Evolutionary conservation across 208 protist species (phyloP), one percentile per base, ranked within the genome.

Genomic region (Leishmania turanica): DNA sequence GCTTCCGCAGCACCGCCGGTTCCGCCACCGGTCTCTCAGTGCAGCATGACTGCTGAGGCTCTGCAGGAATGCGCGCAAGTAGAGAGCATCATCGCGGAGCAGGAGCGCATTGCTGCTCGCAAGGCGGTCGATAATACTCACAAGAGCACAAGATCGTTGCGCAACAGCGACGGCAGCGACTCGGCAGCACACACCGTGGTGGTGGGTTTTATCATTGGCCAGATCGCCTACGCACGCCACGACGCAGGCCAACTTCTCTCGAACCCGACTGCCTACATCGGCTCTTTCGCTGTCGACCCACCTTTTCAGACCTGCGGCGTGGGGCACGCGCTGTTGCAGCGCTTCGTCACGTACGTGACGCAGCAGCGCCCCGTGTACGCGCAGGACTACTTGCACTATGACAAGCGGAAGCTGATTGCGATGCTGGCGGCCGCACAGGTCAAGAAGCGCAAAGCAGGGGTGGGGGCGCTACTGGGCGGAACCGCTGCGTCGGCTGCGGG

Each of bases 211-310:
- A 85, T 91, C 47, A 79, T 93, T 53, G 91, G 90, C 2, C 80
- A 89, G 68, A 45, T 95, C 34, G 92, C 72, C 58, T 92, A 95
- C 82, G 90, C 84, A 11, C 73, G 68, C 40, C 77, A 87, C 47
- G 77, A 77, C n/a, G 68, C 76, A 31, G 89, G 85, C 15, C 42
- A 65, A n/a, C 78, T 97, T n/a, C 75, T 89, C 64, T 84, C 86
- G 3, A 92, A 93, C 51, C 95, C 95, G 42, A 93, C 88, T 1
- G 79, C 84, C 45, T 97, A 97, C 84, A 81, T 97, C 40, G 86
- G 89, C 49, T 91, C 86, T 60, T 87, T 97, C 60, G 91, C 89
- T 0, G 92, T 97, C 17, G 81, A 90, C 34, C 81, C 82, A 27
- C 60, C 69, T 17, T 70, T 95, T 70, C 95, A 88, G 24, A 45